Evolutionary conservation across 257 asterid species (phyloP), one percentile per base, ranked within the genome.

Genomic region (Nicotiana tomentosiformis): DNA sequence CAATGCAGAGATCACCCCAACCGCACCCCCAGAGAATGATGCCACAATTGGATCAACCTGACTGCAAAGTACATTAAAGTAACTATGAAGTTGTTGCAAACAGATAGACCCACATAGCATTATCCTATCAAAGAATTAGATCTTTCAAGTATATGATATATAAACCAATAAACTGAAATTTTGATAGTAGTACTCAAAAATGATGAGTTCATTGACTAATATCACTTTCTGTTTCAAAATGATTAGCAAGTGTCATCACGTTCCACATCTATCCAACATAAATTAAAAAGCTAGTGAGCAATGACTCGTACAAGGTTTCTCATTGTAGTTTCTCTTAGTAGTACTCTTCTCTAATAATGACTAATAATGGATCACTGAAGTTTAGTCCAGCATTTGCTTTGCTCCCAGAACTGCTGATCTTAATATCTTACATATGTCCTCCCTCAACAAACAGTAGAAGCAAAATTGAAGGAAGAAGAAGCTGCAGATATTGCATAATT

Each of bases 21-120:
- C 97, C 84, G 98, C 98, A 79, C 98, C 99, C 66, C 99, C 99
- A 32, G 98, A 93, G 89, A 96, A 94, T 65, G 99, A 96, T 12
- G 99, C 98, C 85, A 96, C 99, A 76, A 96, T 94, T 43, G 98
- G 99, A 88, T 96, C 99, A 84, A 96, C 98, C 87, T 92, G 86
- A 89, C 98, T 96, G 85, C 80, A 86, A 29, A 7, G 43, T 39
- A 43, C 57, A 80, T 62, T 60, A 37, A 60, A 2, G 32, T 60
- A 68, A 62, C 61, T 61, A 9, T 39, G 26, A 62, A 62, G 7
- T 35, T 35, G 56, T 62, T n/a, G 60, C 39, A 10, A 16, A 39
- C 29, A 62, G 16, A 80, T 51, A 29, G 43, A 76, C 17, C 1
- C 80, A 51, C 9, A 74, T 3, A 49, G 62, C 23, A 8, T 15